These are phyloP conservation scores for Hygrocybe punicea DNA, from an alignment of 768 basidiomycete genomes.

Conservation along the genomic window DNA sequence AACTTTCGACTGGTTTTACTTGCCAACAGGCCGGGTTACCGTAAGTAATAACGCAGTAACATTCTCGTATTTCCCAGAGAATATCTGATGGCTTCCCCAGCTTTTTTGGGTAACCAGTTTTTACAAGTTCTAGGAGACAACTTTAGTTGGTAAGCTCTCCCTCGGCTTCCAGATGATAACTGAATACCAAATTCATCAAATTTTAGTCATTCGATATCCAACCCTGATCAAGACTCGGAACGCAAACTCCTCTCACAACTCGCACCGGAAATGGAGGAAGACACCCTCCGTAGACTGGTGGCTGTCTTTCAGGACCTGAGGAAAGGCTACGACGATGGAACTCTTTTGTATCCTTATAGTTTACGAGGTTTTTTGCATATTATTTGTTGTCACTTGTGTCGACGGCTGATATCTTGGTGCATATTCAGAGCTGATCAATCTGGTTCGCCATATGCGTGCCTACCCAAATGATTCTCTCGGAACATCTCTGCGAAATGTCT, in stretches of 20 bases:
- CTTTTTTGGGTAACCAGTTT: conserved; percentile 72
- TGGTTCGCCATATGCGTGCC: conserved; percentile 59
- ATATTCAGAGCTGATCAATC: conserved; percentile 56
- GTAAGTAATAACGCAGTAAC: conserved; percentile 37
- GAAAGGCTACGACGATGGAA: conserved; percentile 53
- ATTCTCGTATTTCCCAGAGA: not conserved
- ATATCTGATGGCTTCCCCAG: conserved; percentile 31
- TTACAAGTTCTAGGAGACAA: conserved; percentile 68
- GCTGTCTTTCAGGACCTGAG: conserved; percentile 64
- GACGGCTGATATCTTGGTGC: not conserved
- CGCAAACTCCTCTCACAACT: conserved; percentile 55
- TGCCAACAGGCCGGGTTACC: conserved; percentile 68
- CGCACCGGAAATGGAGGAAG: conserved; percentile 56
- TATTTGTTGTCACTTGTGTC: not conserved
- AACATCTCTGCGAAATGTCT: conserved; percentile 59
- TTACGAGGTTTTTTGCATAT: conserved; percentile 48
- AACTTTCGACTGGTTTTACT: conserved; percentile 61
- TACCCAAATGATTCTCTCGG: conserved; percentile 58
- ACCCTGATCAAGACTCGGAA: conserved; percentile 67
- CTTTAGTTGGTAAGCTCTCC: conserved; percentile 40
- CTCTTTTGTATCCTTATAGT: conserved; percentile 64
- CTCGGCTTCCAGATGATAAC: not conserved
- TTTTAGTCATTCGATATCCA: conserved; percentile 56
- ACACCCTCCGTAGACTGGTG: conserved; percentile 54
- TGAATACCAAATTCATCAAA: not conserved